Conservation (phyloP, 768 basidiomycete species). For the Boletellus sp. region DNA sequence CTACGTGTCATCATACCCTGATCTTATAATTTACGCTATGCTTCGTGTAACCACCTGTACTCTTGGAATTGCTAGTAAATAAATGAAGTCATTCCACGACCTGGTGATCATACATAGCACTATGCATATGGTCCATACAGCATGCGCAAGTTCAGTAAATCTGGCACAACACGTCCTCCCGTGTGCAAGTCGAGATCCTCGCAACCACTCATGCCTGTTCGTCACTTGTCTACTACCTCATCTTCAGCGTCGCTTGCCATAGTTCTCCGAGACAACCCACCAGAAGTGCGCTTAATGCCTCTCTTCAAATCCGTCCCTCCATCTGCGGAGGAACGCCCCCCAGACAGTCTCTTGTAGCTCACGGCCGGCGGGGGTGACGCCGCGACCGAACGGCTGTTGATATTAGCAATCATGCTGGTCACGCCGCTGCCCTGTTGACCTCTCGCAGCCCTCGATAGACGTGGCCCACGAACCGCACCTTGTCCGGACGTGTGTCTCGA, state of each 20-base stretch:
- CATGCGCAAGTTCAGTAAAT: neutral
- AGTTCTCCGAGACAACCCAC: slow-evolving; percentile 64
- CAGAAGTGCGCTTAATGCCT: slow-evolving; percentile 43
- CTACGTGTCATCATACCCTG: slow-evolving; percentile 25
- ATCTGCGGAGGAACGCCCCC: slow-evolving; percentile 19
- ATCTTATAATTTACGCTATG: slow-evolving; percentile 30
- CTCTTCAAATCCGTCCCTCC: slow-evolving; percentile 27
- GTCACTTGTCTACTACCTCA: slow-evolving; percentile 46
- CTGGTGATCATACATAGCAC: neutral
- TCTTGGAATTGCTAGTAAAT: neutral
- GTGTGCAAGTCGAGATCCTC: neutral
- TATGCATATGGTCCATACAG: neutral
- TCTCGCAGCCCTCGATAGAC: slow-evolving; percentile 48
- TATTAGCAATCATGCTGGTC: slow-evolving; percentile 51
- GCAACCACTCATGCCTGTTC: neutral
- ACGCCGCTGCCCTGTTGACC: slow-evolving; percentile 42
- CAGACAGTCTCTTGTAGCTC: slow-evolving; percentile 46
- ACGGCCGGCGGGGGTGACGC: slow-evolving; percentile 38
- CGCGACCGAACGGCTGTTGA: slow-evolving; percentile 48
- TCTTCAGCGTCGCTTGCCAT: slow-evolving; percentile 86
- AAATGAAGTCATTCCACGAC: no score
- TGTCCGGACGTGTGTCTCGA: slow-evolving; percentile 47
- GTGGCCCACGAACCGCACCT: slow-evolving; percentile 44
- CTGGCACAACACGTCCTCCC: neutral
- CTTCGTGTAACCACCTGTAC: slow-evolving; percentile 17